Base-by-base conservation (phyloP, 2,329 filamentous ascomycete genomes). In the Trichophyton rubrum region DNA sequence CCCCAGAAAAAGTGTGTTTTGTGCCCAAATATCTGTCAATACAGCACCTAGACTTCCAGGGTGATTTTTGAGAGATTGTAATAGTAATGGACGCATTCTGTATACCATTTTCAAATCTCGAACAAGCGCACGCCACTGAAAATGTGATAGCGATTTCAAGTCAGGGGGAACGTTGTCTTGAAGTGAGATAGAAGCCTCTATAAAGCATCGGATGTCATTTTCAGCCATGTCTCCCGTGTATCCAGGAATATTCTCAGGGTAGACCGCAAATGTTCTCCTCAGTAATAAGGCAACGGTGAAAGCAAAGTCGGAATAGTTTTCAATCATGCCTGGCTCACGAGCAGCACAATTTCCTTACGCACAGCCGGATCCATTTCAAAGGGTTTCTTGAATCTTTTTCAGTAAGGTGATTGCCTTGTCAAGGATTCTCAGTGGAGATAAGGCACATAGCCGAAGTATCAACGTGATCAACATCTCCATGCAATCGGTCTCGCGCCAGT, bases 381-480 rank as follows among this genome's bases (percentile, higher is more conserved):
- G 79, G 0, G 80, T 73, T 0, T 61, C 60, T 0, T 82, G 76
- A 0, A 77, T 76, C 3, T 62, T 69, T 0, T 68, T 53, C 0
- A 87, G 66, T 0, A 82, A 60, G 0, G 41, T 15, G 7, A 66
- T 60, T 5, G 66, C 65, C 0, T 60, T 51, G 41, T 30, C 56
- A 5, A 60, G 60, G 1, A 55, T 38, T 3, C 62, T 53, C 61
- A 66, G 35, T 69, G 65, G 22, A 56, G 64, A 58, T 66, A 75
- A 0, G 69, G 65, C 67, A 15, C 64, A 66, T 0, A 75, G 20
- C 1, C 80, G 77, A 0, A 83, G 66, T 0, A 74, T 66, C 0
- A 87, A 64, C 0, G 76, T 80, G 3, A 86, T 75, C 1, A 86
- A 59, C 0, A 79, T 74, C 3, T 82, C 78, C 82, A 88, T 86